A percentile compares a stretch with the other conserved stretches of the same genome.
Conservation (phyloP, 2,329 filamentous ascomycete genomes). For the Laburnicola sp. region DNA sequence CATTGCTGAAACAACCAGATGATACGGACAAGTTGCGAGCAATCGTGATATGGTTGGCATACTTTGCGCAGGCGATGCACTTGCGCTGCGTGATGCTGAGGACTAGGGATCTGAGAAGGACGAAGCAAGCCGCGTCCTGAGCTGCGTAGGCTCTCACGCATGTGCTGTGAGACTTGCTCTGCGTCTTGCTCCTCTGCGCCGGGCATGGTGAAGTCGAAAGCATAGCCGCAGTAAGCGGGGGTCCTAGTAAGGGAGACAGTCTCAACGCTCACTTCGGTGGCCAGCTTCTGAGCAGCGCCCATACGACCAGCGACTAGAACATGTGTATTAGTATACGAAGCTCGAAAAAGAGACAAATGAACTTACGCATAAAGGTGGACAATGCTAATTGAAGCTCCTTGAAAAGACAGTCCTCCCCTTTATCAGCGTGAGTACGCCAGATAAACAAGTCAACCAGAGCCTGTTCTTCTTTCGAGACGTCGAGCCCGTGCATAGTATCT, state of each 20-base stretch:
- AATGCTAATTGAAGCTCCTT: conserved; percentile 71
- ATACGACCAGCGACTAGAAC: conserved; percentile 52
- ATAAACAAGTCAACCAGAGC: conserved; percentile 79
- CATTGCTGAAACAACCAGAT: conserved; percentile 50
- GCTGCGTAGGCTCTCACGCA: conserved; percentile 22
- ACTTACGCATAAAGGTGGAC: conserved; percentile 80
- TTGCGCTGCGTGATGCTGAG: conserved; percentile 23
- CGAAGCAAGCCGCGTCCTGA: conserved; percentile 23
- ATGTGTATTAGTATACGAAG: background rate
- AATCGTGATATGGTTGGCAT: conserved; percentile 47
- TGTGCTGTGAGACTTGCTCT: conserved; percentile 19
- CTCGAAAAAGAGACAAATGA: background rate
- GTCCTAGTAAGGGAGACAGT: conserved; percentile 50
- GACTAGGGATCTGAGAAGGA: conserved; percentile 24
- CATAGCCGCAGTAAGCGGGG: conserved; percentile 45
- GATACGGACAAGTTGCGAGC: conserved; percentile 49
- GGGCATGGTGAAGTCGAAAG: conserved; percentile 36
- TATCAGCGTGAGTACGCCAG: conserved; percentile 78
- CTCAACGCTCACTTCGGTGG: conserved; percentile 55
- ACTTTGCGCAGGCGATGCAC: conserved; percentile 27
- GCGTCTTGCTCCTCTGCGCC: conserved; percentile 37
- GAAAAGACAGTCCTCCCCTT: conserved; percentile 63
- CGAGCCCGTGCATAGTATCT: conserved; percentile 17
- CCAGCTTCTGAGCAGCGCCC: conserved; percentile 59
- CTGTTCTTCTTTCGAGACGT: conserved; percentile 66